Evolutionary conservation across 306 rosid species (phyloP).

Genomic region (Casuarina cunninghamiana): DNA sequence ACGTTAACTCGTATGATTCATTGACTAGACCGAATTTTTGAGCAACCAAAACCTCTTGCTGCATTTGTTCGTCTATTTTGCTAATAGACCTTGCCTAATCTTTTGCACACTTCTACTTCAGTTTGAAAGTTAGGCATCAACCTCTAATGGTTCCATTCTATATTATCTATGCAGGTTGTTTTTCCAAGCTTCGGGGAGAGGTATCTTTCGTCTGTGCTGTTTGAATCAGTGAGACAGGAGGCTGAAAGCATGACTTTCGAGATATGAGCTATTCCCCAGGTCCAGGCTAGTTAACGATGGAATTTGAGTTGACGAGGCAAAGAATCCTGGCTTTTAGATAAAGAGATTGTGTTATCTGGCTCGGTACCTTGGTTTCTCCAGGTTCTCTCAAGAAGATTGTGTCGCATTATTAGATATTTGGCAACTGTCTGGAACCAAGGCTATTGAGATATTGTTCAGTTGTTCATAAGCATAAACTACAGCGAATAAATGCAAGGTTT

Average conservation of each 20-base stretch:
- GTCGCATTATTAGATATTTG: background rate
- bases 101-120: background rate
- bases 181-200: slow-evolving; percentile 92
- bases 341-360: background rate
- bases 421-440: background rate
- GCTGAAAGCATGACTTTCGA: slow-evolving; percentile 74
- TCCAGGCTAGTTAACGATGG: background rate
- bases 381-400: slow-evolving; percentile 2
- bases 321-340: background rate
- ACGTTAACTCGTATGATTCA: background rate
- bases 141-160: slow-evolving; percentile 2
- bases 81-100: background rate
- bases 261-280: slow-evolving; percentile 34
- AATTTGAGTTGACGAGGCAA: background rate
- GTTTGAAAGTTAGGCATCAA: background rate
- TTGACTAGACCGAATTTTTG: background rate
- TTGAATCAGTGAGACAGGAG: slow-evolving; percentile 61
- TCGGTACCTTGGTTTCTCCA: background rate
- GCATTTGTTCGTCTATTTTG: background rate
- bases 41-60: background rate
- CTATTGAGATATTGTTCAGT: background rate
- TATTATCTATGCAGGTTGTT: slow-evolving; percentile 48
- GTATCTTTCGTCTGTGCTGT: slow-evolving; percentile 70
- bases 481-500: background rate
- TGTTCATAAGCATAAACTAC: background rate